phyloP scores from a whole-genome alignment of 78 protist genomes.

The Pigoraptor vietnamica region DNA sequence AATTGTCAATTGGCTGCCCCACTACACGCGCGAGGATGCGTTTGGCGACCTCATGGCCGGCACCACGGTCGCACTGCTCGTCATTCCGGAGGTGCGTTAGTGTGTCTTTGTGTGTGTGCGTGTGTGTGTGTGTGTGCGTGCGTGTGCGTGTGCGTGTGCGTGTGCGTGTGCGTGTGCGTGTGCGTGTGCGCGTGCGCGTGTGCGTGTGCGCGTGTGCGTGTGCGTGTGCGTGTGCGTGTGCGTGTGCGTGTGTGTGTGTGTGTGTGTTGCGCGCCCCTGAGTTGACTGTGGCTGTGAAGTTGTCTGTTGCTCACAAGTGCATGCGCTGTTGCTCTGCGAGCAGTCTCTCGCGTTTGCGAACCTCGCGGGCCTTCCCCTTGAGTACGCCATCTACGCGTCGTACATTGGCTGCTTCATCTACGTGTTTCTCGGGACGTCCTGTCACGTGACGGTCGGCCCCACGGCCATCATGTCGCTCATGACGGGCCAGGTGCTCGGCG shows the following conservation, averaged over 20 bases:
- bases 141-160: too few species aligned
- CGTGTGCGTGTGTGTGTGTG: too few species aligned
- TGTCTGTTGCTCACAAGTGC: too few species aligned
- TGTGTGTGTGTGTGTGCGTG: too few species aligned
- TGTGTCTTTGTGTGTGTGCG: too few species aligned
- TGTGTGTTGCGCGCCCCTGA: too few species aligned
- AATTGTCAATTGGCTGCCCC: background rate
- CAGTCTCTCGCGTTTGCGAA: conserved; percentile 33
- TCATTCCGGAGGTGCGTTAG: conserved; percentile 34
- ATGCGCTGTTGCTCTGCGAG: too few species aligned
- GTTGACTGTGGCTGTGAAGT: too few species aligned
- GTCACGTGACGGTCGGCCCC: background rate
- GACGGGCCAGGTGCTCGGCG: background rate
- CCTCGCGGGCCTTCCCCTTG: conserved; percentile 5
- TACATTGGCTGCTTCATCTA: background rate
- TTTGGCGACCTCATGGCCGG: conserved; percentile 18
- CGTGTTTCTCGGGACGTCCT: background rate
- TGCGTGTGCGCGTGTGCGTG: background rate
- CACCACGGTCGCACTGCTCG: conserved; percentile 23
- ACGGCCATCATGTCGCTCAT: conserved; percentile 14
- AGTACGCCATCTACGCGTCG: background rate
- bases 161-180: too few species aligned
- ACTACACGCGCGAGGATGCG: background rate
- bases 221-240: background rate
- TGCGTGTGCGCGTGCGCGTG: too few species aligned